Base-by-base conservation (phyloP, 805 yeast genomes). In the Sungouiozyma intestinalis region DNA sequence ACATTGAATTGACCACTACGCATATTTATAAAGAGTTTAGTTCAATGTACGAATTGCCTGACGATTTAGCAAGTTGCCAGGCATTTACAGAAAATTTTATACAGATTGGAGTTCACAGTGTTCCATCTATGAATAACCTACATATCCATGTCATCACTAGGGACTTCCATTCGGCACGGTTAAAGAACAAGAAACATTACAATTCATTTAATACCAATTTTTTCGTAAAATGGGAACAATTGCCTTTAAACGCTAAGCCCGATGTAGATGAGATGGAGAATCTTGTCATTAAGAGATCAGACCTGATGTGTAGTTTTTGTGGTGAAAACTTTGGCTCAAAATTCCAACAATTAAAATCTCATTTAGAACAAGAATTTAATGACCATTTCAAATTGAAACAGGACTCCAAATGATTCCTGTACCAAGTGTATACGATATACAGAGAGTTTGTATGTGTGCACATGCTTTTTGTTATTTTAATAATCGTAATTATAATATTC, bases 131-230 rank as follows among this genome's bases (percentile, higher is more conserved):
- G 70, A 61, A 60, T 33, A 82, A 85, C 55, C 51, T 84, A 36
- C 94, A 85, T 53, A 64, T 85, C 16, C 94, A 85, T 62, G 75
- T 85, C 18, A 67, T 85, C 38, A 77, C 87, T 0, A 66, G 63
- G 39, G 94, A 85, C 58, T 72, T 80, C 52, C 52, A 65, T 48
- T 74, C 83, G 8, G 62, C 62, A 0, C 52, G 66, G 19, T 43
- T 84, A 63, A 84, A 82, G 56, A 66, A 76, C 49, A 74, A 71
- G 45, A 70, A 67, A 42, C 94, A 85, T 58, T 84, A 76, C 58
- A 79, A 79, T 53, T 78, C 87, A 3, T 85, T 85, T 61, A 77
- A 68, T 16, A 75, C 87, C 0, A 50, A 52, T 0, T 85, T 85
- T 54, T 83, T 84, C 44, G 75, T 82, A 1, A 62, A 64, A 0